These are phyloP conservation scores for Populus simonii DNA, from an alignment of 345 rosid genomes.

Conservation along the genomic window DNA sequence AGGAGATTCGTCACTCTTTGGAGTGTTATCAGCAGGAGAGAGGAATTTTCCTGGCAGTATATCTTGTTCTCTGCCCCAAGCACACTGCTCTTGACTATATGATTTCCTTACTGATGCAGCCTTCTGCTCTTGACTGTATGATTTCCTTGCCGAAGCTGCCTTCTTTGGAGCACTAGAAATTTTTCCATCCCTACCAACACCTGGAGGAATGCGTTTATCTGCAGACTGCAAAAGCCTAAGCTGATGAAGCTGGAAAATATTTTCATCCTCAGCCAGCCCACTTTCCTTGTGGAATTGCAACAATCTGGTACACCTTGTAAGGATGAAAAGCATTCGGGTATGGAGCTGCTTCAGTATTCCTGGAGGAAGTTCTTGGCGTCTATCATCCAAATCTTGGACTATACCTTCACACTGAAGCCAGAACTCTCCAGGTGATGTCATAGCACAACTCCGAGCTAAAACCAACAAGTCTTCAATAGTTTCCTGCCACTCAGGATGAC, in stretches of 20 bases:
- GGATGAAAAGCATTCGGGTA: slow-evolving; percentile 97
- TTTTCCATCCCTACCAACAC: slow-evolving; percentile 52
- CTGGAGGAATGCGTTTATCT: slow-evolving; percentile 60
- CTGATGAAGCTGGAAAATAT: slow-evolving; percentile 65
- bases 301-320: slow-evolving; percentile 93
- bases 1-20: slow-evolving; percentile 61
- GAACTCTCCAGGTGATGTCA: slow-evolving; percentile 90
- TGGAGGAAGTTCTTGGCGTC: slow-evolving; percentile 93
- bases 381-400: slow-evolving; percentile 97
- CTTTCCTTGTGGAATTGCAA: slow-evolving; percentile 99
- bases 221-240: slow-evolving; percentile 71
- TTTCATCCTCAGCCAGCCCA: slow-evolving; percentile 78
- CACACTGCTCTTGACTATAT: slow-evolving; percentile 92
- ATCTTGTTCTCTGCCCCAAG: slow-evolving; percentile 60
- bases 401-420: slow-evolving; percentile 99
- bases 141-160: slow-evolving; percentile 58
- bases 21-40: slow-evolving; percentile 37
- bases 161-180: slow-evolving; percentile 59
- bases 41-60: slow-evolving; percentile 40
- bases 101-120: slow-evolving; percentile 66
- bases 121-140: slow-evolving; percentile 94
- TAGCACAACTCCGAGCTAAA: slow-evolving; percentile 94
- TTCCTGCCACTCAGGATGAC: slow-evolving; percentile 98
- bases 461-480: slow-evolving; percentile 91
- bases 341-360: slow-evolving; percentile 91